A percentile compares a stretch with the other conserved stretches of the same genome.
Evolutionary conservation across 768 basidiomycete species (phyloP).

Genomic region (Chlorophyllum brunneum): DNA sequence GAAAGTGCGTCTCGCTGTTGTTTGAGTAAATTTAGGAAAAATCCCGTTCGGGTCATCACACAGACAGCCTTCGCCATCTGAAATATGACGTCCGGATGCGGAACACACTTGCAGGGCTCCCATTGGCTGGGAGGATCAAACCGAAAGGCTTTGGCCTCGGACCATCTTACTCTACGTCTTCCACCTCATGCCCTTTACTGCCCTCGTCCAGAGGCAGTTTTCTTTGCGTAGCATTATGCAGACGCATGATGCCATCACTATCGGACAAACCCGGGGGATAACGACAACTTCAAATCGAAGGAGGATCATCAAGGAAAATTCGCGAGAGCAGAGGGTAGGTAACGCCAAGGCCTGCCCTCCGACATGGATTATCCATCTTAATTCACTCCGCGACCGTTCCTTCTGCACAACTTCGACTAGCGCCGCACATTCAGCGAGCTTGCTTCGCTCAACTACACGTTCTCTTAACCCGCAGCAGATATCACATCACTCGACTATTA

Average conservation of each 20-base stretch:
- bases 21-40: no score
- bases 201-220: slow-evolving; percentile 9
- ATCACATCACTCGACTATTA: neutral
- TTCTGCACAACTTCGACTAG: neutral
- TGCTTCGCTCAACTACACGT: neutral
- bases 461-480: neutral
- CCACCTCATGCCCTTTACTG: neutral
- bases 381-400: slow-evolving; percentile 5
- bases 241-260: neutral
- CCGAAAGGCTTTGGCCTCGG: neutral
- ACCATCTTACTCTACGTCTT: slow-evolving; percentile 1
- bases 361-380: slow-evolving; percentile 3
- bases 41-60: no score
- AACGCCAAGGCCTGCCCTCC: neutral
- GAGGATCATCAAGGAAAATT: neutral
- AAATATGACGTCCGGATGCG: no score
- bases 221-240: neutral
- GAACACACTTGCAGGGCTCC: no score
- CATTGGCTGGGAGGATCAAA: slow-evolving; percentile 8
- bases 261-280: neutral
- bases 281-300: neutral
- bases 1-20: no score
- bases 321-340: no score
- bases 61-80: no score
- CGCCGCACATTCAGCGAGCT: neutral